phyloP scores from a whole-genome alignment of 345 rosid species.

The Acer saccharum region DNA sequence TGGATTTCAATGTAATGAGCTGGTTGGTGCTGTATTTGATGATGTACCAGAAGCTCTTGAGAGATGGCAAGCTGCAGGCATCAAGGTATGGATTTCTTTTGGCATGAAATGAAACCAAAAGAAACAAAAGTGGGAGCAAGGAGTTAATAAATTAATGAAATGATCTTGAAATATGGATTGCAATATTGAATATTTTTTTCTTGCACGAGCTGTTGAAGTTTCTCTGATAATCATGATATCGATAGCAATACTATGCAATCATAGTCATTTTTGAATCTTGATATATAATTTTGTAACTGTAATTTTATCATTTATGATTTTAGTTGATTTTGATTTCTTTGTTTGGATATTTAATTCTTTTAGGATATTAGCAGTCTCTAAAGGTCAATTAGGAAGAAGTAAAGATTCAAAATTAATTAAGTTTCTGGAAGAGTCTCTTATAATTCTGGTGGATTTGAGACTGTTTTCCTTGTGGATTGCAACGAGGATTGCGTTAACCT shows the following conservation, averaged over 20 bases:
- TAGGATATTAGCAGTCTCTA: not conserved
- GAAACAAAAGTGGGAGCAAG: not conserved
- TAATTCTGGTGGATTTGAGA: not conserved
- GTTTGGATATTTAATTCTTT: too few relatives aligned
- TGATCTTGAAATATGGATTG: not conserved
- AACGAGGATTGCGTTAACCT: not conserved
- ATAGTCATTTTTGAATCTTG: too few relatives aligned
- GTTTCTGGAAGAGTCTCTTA: not conserved
- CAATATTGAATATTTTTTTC: too few relatives aligned
- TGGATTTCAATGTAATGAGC: slow-evolving; percentile 50
- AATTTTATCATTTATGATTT: too few relatives aligned
- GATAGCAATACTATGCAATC: too few relatives aligned
- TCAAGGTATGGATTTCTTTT: slow-evolving; percentile 36
- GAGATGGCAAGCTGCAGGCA: slow-evolving; percentile 52
- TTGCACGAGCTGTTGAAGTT: not conserved
- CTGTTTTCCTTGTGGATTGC: not conserved
- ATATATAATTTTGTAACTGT: too few relatives aligned
- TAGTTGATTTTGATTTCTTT: too few relatives aligned
- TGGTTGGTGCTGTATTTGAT: slow-evolving; percentile 51
- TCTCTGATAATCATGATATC: not conserved
- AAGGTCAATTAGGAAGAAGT: not conserved
- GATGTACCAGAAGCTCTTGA: slow-evolving; percentile 60
- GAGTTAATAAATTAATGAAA: not conserved
- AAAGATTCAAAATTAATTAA: not conserved
- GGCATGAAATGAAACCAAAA: not conserved